Percentiles rank a stretch among this genome's conserved stretches.
Conservation (phyloP, 768 basidiomycete genomes). For the Royoungia palumana region DNA sequence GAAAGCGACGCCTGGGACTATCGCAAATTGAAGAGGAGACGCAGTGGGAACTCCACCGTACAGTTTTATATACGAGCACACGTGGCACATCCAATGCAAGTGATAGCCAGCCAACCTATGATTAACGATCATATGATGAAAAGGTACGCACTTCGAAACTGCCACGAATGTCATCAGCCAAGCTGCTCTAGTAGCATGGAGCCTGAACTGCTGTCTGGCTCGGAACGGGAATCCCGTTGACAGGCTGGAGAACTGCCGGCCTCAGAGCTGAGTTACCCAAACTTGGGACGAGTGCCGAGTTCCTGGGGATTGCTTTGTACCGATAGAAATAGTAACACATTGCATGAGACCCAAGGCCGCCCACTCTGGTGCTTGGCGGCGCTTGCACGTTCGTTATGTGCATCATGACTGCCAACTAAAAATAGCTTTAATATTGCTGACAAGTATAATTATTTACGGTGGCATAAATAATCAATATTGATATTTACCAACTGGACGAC, state of each 20-base stretch:
- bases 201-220: background rate
- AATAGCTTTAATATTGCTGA: background rate
- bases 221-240: background rate
- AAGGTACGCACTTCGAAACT: constrained; percentile 8
- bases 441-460: too few relatives aligned
- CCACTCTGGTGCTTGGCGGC: background rate
- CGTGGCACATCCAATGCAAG: constrained; percentile 22
- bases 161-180: background rate
- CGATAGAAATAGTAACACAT: too few relatives aligned
- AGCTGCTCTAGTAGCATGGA: background rate
- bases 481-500: too few relatives aligned
- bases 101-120: too few relatives aligned
- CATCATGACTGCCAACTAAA: too few relatives aligned
- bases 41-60: background rate
- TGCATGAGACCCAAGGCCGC: background rate
- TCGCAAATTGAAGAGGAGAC: background rate
- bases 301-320: background rate
- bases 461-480: too few relatives aligned
- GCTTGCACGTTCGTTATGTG: constrained; percentile 12
- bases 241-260: background rate
- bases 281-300: background rate
- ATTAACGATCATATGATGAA: background rate
- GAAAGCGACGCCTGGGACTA: background rate
- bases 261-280: constrained; percentile 7
- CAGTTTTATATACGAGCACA: constrained; percentile 27